Percentiles rank a stretch among this genome's conserved stretches.
These are phyloP conservation scores for Saturnispora kantuleensis DNA, from an alignment of 805 yeast species.

Conservation along the genomic window DNA sequence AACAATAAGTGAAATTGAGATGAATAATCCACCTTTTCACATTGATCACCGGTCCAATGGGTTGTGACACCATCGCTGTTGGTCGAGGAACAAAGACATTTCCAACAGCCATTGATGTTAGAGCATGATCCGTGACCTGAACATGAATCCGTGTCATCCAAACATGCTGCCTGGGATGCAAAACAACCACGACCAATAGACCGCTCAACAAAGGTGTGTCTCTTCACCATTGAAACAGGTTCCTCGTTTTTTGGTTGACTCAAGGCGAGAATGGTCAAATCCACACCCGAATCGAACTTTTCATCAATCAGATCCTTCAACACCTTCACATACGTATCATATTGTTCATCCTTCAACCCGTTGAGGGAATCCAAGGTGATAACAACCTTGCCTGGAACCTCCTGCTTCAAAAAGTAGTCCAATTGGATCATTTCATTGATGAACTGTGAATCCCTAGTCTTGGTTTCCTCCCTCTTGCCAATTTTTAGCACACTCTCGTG, in stretches of 20 bases:
- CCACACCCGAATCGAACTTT: slow-evolving; percentile 12
- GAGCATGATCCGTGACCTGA: slow-evolving; percentile 46
- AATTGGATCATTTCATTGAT: slow-evolving; percentile 41
- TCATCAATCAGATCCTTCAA: slow-evolving; percentile 22
- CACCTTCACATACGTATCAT: slow-evolving; percentile 32
- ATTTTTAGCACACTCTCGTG: slow-evolving; percentile 6
- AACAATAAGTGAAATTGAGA: slow-evolving; percentile 57
- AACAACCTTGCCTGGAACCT: slow-evolving; percentile 22
- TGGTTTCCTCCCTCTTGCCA: slow-evolving; percentile 21
- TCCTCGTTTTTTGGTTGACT: slow-evolving; percentile 14
- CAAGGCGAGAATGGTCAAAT: slow-evolving; percentile 27
- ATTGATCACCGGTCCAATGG: slow-evolving; percentile 47
- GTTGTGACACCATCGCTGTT: slow-evolving; percentile 35
- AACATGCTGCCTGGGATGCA: slow-evolving; percentile 37
- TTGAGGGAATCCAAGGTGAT: slow-evolving; percentile 35
- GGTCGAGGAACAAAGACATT: slow-evolving; percentile 41
- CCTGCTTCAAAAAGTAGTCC: slow-evolving; percentile 28
- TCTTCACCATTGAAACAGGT: slow-evolving; percentile 13
- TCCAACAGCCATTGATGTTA: slow-evolving; percentile 35
- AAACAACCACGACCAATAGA: slow-evolving; percentile 24
- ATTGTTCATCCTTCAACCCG: slow-evolving; percentile 33
- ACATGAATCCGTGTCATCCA: slow-evolving; percentile 37
- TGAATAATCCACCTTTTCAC: slow-evolving; percentile 60
- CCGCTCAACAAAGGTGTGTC: slow-evolving; percentile 8
- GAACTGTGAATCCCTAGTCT: slow-evolving; percentile 37